Base-by-base conservation (phyloP, 805 yeast species). In the Brettanomyces sp. region DNA sequence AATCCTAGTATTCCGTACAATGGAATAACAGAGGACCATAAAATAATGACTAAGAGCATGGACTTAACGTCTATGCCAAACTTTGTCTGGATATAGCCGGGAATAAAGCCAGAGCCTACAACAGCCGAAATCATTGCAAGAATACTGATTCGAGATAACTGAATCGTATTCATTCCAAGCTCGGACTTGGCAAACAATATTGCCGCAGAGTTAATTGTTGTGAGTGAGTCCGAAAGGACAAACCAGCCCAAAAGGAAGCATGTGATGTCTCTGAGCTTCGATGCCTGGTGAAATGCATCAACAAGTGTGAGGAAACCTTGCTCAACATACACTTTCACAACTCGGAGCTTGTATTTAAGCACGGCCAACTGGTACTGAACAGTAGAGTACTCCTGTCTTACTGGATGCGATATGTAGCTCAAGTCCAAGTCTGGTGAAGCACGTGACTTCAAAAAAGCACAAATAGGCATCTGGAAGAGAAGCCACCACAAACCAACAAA, bases 401-500 rank as follows among this genome's bases (percentile, higher is more conserved):
- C 11, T 4, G 60, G 61, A 2, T 21, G 37, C 2, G 22, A 21
- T 3, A 48, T 45, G n/a, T 47, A 47, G 5, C 48, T 53, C 23
- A 58, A 36, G 4, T 53, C 60, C 18, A 69, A 50, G 8, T 62
- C 61, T 21, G 67, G 68, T 0, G 73, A 73, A 0, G 72, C 69
- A 12, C 77, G 60, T 4, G 77, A 56, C 39, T 69, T 67, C 46
- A 85, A 60, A 38, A 76, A 62, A 48, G 69, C 53, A 1, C 65
- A 57, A 34, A 84, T 69, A 3, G 91, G 91, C 4, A 79, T 44
- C 55, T 82, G 88, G 68, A 83, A 84, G 2, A 76, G 47, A 5
- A 81, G 58, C 95, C 95, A 85, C 91, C 93, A 85, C 1, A 75
- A 24, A 1, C 93, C 93, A 14, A 85, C 85, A 30, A 78, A 59